Percentiles rank a stretch among this genome's conserved stretches.
Conservation (phyloP, 1,284 basidiomycete genomes). For the Rhodotorula sp. region DNA sequence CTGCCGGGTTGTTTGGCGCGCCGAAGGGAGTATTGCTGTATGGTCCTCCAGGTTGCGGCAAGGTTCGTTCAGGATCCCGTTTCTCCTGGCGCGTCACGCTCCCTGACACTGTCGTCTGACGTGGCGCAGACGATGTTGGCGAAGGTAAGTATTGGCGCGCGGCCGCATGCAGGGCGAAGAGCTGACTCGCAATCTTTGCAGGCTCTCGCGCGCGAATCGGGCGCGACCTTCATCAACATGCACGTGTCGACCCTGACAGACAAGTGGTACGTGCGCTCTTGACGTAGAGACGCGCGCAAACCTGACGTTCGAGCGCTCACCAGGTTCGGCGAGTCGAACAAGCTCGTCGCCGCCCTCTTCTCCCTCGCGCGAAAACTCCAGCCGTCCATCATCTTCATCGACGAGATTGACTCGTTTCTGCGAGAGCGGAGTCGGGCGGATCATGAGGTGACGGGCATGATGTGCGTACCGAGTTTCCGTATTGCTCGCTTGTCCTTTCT, state of each 20-base stretch:
- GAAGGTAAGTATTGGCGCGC: neutral
- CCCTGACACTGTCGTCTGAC: no score
- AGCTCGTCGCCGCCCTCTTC: constrained; percentile 85
- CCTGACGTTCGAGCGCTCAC: constrained; percentile 57
- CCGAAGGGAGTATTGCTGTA: constrained; percentile 57
- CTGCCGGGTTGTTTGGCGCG: constrained; percentile 60
- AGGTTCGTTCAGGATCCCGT: constrained; percentile 22
- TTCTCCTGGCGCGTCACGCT: no score
- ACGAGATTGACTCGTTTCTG: constrained; percentile 85
- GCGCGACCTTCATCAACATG: constrained; percentile 77
- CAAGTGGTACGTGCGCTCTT: constrained; percentile 44
- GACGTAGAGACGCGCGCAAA: constrained; percentile 57
- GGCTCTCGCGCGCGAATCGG: constrained; percentile 76
- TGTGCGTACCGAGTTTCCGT: constrained; percentile 51
- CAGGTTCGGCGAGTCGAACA: constrained; percentile 90
- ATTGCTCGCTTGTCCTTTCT: no score
- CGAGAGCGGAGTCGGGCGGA: constrained; percentile 80
- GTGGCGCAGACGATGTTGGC: constrained; percentile 50
- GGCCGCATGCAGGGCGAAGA: neutral
- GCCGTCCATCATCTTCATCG: constrained; percentile 76
- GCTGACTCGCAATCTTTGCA: neutral
- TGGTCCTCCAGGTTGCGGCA: constrained; percentile 52
- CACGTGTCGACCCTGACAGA: constrained; percentile 56
- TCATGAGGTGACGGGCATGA: constrained; percentile 98
- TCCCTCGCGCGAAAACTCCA: constrained; percentile 71